Conservation (phyloP, 2,329 filamentous ascomycete species). For the Ceratocystis diversiconidia region DNA sequence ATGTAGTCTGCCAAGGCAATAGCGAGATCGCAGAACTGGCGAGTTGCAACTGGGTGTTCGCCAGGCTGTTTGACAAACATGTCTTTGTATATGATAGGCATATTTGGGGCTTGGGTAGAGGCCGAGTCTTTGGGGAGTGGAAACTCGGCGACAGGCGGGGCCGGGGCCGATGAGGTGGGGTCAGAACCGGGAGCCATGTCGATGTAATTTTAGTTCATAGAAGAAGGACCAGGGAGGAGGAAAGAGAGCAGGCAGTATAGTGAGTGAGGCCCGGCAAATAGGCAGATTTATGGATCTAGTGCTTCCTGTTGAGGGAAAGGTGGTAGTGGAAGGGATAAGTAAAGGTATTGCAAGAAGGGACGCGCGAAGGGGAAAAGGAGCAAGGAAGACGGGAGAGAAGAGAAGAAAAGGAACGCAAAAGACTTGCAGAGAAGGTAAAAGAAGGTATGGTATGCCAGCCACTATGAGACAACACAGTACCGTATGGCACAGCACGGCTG, state of each 20-base stretch:
- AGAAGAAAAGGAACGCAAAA: neutral
- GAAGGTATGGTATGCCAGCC: neutral
- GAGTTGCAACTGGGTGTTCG: slow-evolving; percentile 9
- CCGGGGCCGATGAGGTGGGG: neutral
- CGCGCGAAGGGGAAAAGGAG: neutral
- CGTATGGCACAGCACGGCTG: neutral
- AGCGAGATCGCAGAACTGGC: slow-evolving; percentile 15
- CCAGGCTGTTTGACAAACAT: slow-evolving; percentile 15
- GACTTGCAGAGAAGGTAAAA: neutral
- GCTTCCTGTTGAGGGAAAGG: neutral
- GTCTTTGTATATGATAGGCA: slow-evolving; percentile 13
- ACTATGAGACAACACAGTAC: neutral
- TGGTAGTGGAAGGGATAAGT: neutral
- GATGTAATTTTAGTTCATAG: neutral
- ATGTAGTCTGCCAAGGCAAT: slow-evolving; percentile 15
- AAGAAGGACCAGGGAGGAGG: neutral
- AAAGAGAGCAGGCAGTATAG: neutral
- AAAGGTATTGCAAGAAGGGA: neutral
- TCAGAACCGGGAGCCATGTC: neutral
- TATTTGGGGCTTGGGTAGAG: neutral
- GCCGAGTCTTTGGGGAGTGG: neutral
- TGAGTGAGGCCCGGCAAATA: neutral
- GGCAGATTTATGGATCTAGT: neutral
- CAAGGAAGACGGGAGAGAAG: neutral
- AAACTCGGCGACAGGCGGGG: neutral